A percentile compares a stretch with the other conserved stretches of the same genome.
These are phyloP conservation scores for Thielaviopsis punctulata DNA, from an alignment of 2,329 filamentous ascomycete species.

Conservation along the genomic window DNA sequence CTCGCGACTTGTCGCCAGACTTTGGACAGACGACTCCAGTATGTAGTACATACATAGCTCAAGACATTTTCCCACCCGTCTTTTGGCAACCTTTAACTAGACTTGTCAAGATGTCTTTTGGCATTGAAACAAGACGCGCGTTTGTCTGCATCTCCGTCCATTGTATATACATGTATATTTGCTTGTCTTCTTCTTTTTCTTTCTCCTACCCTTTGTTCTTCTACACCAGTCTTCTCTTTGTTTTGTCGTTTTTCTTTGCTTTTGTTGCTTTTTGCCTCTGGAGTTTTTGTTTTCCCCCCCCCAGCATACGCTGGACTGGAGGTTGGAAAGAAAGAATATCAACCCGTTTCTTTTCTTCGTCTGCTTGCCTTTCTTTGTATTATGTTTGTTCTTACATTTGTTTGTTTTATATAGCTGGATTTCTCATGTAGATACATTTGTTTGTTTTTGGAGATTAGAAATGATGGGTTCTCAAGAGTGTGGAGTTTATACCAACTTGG, in stretches of 20 bases:
- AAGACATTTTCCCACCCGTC: no score
- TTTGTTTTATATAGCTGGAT: not conserved
- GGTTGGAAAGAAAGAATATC: not conserved
- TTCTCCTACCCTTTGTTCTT: not conserved
- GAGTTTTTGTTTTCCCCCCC: not conserved
- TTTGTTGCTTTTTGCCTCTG: not conserved
- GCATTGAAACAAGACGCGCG: not conserved
- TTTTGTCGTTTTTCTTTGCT: constrained; percentile 2
- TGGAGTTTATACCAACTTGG: constrained; percentile 5
- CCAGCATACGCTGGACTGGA: not conserved
- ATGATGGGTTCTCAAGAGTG: not conserved
- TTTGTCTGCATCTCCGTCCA: no score
- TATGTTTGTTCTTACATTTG: not conserved
- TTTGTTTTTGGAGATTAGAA: not conserved
- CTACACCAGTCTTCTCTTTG: not conserved
- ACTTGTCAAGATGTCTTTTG: not conserved
- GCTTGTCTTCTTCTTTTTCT: no score
- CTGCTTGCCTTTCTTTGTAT: not conserved
- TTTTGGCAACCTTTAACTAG: not conserved
- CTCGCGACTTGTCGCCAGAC: no score
- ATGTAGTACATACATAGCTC: no score
- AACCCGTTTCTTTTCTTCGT: not conserved
- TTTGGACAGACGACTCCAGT: no score
- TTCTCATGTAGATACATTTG: not conserved
- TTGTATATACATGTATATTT: no score